phyloP scores from a whole-genome alignment of 73 alveolate genomes.

The Paramecium sexaurelia region DNA sequence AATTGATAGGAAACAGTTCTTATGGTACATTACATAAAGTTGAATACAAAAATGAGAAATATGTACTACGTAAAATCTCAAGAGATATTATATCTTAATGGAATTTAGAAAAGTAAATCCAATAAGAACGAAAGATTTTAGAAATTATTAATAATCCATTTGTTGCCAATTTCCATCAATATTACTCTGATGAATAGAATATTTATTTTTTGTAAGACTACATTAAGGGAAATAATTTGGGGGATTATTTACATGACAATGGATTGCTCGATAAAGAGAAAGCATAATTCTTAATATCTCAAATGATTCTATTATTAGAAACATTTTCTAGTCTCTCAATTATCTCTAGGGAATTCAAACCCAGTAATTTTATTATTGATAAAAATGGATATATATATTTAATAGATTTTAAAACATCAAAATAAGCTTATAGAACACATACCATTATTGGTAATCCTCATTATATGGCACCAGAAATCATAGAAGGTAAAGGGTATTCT shows the following conservation, averaged over 20 bases:
- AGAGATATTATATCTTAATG: neutral
- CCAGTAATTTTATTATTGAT: slow-evolving; percentile 1
- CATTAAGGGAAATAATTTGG: neutral
- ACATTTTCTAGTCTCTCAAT: neutral
- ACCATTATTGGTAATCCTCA: slow-evolving; percentile 68
- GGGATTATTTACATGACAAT: neutral
- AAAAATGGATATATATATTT: neutral
- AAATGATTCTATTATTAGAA: slow-evolving; percentile 39
- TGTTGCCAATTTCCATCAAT: neutral
- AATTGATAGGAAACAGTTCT: neutral
- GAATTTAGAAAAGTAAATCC: neutral
- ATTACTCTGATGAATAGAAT: neutral
- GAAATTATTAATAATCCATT: slow-evolving; percentile 47
- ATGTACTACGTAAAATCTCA: neutral
- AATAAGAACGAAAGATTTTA: slow-evolving; percentile 8
- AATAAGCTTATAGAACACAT: neutral
- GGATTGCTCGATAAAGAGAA: neutral
- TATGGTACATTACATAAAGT: slow-evolving; percentile 39
- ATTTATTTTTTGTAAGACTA: neutral
- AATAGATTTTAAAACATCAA: slow-evolving; percentile 21
- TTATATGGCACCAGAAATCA: slow-evolving; percentile 75
- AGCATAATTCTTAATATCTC: neutral
- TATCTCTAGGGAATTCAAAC: slow-evolving; percentile 28
- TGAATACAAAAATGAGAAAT: neutral
- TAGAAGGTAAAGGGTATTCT: slow-evolving; percentile 72